Conservation (phyloP, 345 rosid species). For the Ceriops decandra region DNA sequence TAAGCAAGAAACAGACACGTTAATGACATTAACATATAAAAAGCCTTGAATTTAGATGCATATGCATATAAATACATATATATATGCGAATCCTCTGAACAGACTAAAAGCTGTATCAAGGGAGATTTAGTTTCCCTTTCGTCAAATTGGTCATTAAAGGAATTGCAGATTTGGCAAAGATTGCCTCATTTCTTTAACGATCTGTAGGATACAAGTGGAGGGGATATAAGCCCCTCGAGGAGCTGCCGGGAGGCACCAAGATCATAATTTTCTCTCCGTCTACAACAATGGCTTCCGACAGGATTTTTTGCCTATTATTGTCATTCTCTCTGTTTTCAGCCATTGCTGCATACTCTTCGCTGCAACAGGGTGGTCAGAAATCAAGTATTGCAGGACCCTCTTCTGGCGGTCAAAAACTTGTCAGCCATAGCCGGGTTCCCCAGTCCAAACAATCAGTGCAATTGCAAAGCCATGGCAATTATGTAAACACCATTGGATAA, state of each 20-base stretch:
- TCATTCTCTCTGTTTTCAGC: background rate
- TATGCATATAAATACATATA: no score
- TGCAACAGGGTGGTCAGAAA: background rate
- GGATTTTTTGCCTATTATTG: background rate
- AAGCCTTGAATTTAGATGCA: no score
- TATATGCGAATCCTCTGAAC: no score
- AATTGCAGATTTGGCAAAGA: background rate
- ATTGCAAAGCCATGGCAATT: conserved; percentile 4
- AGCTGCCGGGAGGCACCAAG: background rate
- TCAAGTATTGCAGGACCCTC: background rate
- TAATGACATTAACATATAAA: no score
- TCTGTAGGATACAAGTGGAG: background rate
- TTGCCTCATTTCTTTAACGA: background rate
- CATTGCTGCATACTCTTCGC: background rate
- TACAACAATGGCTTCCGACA: conserved; percentile 7
- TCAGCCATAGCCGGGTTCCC: background rate
- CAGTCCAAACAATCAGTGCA: background rate
- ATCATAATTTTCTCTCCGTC: background rate
- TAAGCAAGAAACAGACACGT: no score
- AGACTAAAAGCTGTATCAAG: no score
- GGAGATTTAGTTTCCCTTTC: no score
- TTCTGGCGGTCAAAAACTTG: background rate
- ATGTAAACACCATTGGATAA: conserved; percentile 2
- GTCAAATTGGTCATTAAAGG: no score
- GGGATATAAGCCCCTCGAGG: background rate